Conservation (phyloP, 208 protist species). For the Acanthamoeba royreba region DNA sequence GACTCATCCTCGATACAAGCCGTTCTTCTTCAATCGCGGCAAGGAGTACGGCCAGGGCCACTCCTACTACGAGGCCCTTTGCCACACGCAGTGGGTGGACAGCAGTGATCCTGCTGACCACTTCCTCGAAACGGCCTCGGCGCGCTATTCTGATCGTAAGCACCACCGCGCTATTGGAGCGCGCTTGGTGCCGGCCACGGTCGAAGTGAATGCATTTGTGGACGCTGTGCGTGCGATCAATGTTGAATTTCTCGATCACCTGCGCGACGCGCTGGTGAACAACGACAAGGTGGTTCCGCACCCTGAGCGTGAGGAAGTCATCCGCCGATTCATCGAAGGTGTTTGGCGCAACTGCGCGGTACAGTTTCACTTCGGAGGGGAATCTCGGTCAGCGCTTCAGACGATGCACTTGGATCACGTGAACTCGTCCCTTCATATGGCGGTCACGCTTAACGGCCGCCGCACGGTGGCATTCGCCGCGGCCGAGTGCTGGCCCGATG, state of each 20-base stretch:
- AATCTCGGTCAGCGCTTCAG: neutral
- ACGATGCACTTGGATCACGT: neutral
- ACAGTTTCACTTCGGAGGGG: neutral
- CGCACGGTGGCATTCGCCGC: neutral
- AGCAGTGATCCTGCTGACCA: neutral
- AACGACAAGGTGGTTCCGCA: neutral
- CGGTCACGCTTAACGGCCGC: neutral
- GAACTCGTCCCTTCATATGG: neutral
- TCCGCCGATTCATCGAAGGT: neutral
- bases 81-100: neutral
- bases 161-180: neutral
- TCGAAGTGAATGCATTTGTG: neutral
- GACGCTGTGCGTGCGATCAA: neutral
- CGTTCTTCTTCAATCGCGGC: neutral
- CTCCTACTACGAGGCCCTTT: neutral
- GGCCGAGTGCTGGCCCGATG: neutral
- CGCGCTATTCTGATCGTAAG: neutral
- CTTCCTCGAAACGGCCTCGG: neutral
- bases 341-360: neutral
- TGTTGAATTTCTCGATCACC: neutral
- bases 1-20: neutral
- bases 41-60: neutral
- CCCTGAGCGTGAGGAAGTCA: neutral
- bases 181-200: neutral
- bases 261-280: neutral